phyloP scores from a whole-genome alignment of 73 alveolate genomes.

The Tetrahymena elliotti region DNA sequence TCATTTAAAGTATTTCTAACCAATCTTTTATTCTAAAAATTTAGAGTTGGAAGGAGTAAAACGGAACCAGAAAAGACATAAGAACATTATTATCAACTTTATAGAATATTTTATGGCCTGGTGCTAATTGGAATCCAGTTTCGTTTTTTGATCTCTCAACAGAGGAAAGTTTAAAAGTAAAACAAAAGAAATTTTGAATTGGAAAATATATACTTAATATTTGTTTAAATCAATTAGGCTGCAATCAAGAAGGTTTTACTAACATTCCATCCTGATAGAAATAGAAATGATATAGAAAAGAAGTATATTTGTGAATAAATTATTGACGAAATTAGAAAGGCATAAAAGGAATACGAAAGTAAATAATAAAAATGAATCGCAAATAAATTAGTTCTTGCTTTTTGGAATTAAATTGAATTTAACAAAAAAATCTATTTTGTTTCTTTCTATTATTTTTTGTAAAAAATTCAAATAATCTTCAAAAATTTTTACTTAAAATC shows the following conservation, averaged over 20 bases:
- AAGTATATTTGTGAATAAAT: neutral
- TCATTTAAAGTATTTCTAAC: neutral
- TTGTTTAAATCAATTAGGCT: neutral
- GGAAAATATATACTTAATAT: neutral
- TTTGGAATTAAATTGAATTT: too few relatives aligned
- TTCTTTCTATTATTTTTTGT: too few relatives aligned
- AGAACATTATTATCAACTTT: neutral
- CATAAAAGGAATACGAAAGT: neutral
- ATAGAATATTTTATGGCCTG: neutral
- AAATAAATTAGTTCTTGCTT: too few relatives aligned
- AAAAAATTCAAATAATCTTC: too few relatives aligned
- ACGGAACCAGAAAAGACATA: neutral
- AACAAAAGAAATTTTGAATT: neutral
- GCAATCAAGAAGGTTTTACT: neutral
- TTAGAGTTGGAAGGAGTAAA: neutral
- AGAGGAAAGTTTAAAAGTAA: neutral
- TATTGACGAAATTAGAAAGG: neutral
- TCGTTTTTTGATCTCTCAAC: neutral
- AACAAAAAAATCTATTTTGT: neutral
- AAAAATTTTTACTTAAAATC: too few relatives aligned
- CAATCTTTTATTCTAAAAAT: neutral
- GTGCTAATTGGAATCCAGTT: neutral
- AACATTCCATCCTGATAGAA: neutral
- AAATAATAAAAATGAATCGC: neutral
- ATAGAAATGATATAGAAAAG: neutral